These are phyloP conservation scores for Fusarium secorum DNA, from an alignment of 2,329 filamentous ascomycete species.

Conservation along the genomic window DNA sequence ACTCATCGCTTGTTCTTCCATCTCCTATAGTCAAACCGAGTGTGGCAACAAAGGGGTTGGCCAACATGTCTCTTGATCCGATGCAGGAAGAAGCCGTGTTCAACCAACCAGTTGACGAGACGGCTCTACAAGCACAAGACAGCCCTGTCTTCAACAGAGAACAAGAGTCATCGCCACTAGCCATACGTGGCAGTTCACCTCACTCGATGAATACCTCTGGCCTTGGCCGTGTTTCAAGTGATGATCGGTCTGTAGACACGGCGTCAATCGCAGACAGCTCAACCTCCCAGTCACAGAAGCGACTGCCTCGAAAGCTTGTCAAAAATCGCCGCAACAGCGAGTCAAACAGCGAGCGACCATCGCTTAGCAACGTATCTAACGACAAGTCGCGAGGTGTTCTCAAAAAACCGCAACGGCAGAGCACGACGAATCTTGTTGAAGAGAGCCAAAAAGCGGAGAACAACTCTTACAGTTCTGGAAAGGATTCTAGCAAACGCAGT, in stretches of 20 bases:
- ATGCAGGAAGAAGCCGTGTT: conserved; percentile 46
- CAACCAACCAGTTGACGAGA: conserved; percentile 45
- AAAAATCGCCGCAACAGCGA: conserved; percentile 53
- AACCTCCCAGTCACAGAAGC: conserved; percentile 42
- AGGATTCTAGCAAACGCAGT: conserved; percentile 36
- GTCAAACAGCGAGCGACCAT: conserved; percentile 43
- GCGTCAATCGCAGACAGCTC: conserved; percentile 38
- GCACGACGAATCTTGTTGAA: conserved; percentile 35
- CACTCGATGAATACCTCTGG: conserved; percentile 31
- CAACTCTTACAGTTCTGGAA: conserved; percentile 27
- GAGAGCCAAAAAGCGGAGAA: conserved; percentile 40
- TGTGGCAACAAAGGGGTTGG: not conserved
- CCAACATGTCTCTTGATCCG: conserved; percentile 36
- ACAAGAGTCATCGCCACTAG: conserved; percentile 26
- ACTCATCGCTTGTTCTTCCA: conserved; percentile 10
- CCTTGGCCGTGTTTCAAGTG: conserved; percentile 46
- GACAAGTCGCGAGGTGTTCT: conserved; percentile 45
- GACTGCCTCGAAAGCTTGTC: conserved; percentile 52
- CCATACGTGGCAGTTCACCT: conserved; percentile 36
- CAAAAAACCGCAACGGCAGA: conserved; percentile 50
- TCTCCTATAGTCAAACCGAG: conserved; percentile 7
- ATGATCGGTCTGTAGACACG: conserved; percentile 44
- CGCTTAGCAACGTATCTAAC: conserved; percentile 6
- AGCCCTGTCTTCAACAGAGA: conserved; percentile 39
- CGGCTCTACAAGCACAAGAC: conserved; percentile 37